Conservation (phyloP, 495 filamentous ascomycete genomes). For the Parathielavia hyrcaniae region DNA sequence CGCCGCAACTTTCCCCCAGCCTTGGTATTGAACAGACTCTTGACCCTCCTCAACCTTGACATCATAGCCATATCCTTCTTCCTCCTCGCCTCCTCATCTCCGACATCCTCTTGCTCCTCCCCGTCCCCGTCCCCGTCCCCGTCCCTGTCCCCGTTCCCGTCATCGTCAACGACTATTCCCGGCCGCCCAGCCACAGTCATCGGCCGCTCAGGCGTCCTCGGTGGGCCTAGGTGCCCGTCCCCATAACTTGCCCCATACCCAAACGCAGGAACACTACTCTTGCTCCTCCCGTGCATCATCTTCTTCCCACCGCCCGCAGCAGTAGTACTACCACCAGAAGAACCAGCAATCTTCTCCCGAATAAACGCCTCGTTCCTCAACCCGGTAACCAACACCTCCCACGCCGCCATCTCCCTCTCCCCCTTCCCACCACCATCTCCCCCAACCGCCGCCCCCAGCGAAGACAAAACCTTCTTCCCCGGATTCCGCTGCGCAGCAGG, state of each 20-base stretch:
- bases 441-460: not conserved
- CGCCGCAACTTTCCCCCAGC: conserved; percentile 38
- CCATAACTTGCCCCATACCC: not conserved
- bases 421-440: not conserved
- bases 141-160: too few relatives aligned
- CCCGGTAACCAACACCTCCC: conserved; percentile 42
- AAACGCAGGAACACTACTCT: conserved; percentile 19
- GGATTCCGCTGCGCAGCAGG: conserved; percentile 50
- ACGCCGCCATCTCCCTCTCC: conserved; percentile 31
- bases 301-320: not conserved
- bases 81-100: conserved; percentile 39
- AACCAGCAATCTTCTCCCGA: conserved; percentile 17
- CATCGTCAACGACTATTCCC: not conserved
- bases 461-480: conserved; percentile 25
- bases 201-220: conserved; percentile 23
- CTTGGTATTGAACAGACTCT: conserved; percentile 53
- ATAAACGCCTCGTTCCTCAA: conserved; percentile 44
- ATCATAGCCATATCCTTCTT: conserved; percentile 52
- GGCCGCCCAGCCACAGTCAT: conserved; percentile 16
- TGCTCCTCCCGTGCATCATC: conserved; percentile 24
- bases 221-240: not conserved
- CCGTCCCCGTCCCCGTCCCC: not conserved
- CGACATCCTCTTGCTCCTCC: conserved; percentile 27
- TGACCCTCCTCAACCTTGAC: conserved; percentile 49
- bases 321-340: not conserved